These are phyloP conservation scores for Limonium bicolor DNA, from an alignment of 148 eudicot genomes.

Conservation along the genomic window DNA sequence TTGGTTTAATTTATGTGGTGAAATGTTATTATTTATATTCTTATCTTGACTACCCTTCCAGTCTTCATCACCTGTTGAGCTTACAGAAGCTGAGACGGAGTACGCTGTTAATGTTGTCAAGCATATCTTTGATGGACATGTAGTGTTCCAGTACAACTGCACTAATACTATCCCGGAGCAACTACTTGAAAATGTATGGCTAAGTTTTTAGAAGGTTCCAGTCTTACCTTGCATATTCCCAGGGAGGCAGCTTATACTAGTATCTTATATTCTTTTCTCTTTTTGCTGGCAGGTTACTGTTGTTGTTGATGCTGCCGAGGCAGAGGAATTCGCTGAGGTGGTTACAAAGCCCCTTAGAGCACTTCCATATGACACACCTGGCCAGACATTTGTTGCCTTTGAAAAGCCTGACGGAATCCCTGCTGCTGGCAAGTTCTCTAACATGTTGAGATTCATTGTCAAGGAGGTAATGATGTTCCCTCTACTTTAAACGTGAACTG, in stretches of 20 bases:
- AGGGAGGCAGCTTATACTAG: not conserved
- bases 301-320: constrained; percentile 89
- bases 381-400: constrained; percentile 86
- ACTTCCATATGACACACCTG: constrained; percentile 91
- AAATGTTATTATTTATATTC: not conserved
- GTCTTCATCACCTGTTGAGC: constrained; percentile 93
- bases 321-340: constrained; percentile 80
- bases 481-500: not conserved
- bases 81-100: constrained; percentile 96
- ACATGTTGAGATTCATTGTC: constrained; percentile 54
- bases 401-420: constrained; percentile 83
- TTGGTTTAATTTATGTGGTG: not conserved
- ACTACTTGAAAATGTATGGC: constrained; percentile 72
- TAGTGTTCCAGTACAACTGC: constrained; percentile 97
- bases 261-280: constrained; percentile 1
- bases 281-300: constrained; percentile 53
- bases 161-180: constrained; percentile 93
- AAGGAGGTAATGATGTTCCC: constrained; percentile 50
- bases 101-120: constrained; percentile 91
- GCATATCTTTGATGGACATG: constrained; percentile 75
- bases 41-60: constrained; percentile 15
- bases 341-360: constrained; percentile 56
- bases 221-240: not conserved
- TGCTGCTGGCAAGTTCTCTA: constrained; percentile 73
- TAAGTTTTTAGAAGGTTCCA: not conserved